Conservation (phyloP, 2,329 filamentous ascomycete species). For the Chalara sp. region DNA sequence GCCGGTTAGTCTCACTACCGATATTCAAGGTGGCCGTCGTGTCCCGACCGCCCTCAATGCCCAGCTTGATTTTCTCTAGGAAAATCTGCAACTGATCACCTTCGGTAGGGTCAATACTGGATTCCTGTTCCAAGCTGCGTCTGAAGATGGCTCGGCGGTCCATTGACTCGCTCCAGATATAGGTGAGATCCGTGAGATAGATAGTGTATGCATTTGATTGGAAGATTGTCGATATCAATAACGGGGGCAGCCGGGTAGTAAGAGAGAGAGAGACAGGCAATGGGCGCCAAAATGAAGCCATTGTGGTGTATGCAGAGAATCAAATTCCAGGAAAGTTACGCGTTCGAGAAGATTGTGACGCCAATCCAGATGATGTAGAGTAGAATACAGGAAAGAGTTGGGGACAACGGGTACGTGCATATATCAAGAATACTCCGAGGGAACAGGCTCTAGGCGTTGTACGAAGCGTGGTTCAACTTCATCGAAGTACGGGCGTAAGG, state of each 20-base stretch:
- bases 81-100: conserved; percentile 61
- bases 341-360: too few species aligned
- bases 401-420: too few species aligned
- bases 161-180: conserved; percentile 65
- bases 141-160: conserved; percentile 54
- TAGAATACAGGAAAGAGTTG: too few species aligned
- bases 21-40: conserved; percentile 39
- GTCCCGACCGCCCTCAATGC: conserved; percentile 36
- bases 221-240: conserved; percentile 57
- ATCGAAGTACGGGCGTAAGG: too few species aligned
- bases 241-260: conserved; percentile 41
- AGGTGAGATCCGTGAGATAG: conserved; percentile 63
- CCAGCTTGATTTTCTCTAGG: conserved; percentile 52
- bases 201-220: conserved; percentile 52
- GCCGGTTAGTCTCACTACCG: conserved; percentile 29
- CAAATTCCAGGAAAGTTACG: too few species aligned
- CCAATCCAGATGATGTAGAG: too few species aligned
- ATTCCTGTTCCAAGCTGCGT: conserved; percentile 55
- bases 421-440: too few species aligned
- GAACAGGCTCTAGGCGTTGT: too few species aligned
- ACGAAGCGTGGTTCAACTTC: too few species aligned
- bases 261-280: conserved; percentile 13
- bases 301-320: conserved; percentile 3
- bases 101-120: conserved; percentile 64
- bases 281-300: conserved; percentile 18